These are phyloP conservation scores for Candida mattraensis DNA, from an alignment of 805 yeast genomes.

Conservation along the genomic window DNA sequence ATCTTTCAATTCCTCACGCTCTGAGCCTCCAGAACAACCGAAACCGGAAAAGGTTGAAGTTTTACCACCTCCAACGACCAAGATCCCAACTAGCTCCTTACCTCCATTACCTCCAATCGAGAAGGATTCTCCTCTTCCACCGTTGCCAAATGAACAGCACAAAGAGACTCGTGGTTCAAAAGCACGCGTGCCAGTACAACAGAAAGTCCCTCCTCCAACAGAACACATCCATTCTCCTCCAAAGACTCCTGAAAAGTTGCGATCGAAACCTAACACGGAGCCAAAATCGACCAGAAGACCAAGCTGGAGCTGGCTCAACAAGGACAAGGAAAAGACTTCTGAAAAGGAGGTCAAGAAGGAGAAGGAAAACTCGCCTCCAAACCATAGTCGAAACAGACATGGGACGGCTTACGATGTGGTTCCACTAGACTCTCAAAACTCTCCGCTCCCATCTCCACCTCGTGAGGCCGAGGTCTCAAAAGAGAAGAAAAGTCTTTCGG, in stretches of 20 bases:
- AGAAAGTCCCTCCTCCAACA: not conserved
- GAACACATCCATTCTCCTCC: slow-evolving; percentile 9
- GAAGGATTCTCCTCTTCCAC: slow-evolving; percentile 19
- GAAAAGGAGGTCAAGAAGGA: slow-evolving; percentile 6
- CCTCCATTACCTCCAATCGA: slow-evolving; percentile 14
- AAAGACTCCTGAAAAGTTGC: slow-evolving; percentile 12
- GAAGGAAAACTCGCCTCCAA: slow-evolving; percentile 19
- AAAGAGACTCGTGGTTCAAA: too few relatives aligned
- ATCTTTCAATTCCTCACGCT: too few relatives aligned
- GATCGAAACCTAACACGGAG: too few relatives aligned
- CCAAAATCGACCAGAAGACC: slow-evolving; percentile 10
- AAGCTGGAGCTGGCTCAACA: slow-evolving; percentile 21
- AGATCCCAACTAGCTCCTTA: slow-evolving; percentile 17
- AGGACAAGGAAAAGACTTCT: slow-evolving; percentile 9
- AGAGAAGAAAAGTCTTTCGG: slow-evolving; percentile 23
- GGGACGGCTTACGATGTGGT: slow-evolving; percentile 23
- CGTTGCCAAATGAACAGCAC: slow-evolving; percentile 11
- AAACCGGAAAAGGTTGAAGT: too few relatives aligned
- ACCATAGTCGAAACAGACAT: slow-evolving; percentile 31
- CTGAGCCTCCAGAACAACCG: too few relatives aligned
- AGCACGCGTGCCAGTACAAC: too few relatives aligned
- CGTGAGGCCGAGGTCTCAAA: slow-evolving; percentile 9
- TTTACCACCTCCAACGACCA: slow-evolving; percentile 9
- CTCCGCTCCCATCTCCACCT: slow-evolving; percentile 15
- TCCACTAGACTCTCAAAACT: slow-evolving; percentile 1